A percentile compares a stretch with the other conserved stretches of the same genome.
These are phyloP conservation scores for Plasmodium relictum DNA, from an alignment of 169 alveolate species.

Conservation along the genomic window DNA sequence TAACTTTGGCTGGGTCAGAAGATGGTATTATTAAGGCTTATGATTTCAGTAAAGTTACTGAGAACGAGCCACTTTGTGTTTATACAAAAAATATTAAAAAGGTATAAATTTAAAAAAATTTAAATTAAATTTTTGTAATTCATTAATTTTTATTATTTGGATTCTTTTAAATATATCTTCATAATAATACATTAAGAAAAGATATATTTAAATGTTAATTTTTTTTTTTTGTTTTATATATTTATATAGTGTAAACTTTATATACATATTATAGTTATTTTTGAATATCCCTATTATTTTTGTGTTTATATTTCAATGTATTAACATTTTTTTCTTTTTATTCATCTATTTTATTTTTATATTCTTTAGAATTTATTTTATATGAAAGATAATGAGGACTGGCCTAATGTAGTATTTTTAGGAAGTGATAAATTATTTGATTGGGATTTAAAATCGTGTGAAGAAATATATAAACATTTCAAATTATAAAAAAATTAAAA, in stretches of 20 bases:
- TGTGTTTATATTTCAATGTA: not conserved
- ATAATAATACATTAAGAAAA: too few species aligned
- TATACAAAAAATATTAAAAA: slow-evolving; percentile 35
- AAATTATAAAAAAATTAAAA: slow-evolving; percentile 10
- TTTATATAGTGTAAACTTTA: not conserved
- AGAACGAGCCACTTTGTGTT: slow-evolving; percentile 12
- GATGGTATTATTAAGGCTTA: slow-evolving; percentile 43
- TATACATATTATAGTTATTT: not conserved
- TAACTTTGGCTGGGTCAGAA: slow-evolving; percentile 61
- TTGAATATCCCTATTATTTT: not conserved
- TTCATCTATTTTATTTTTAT: not conserved
- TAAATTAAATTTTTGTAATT: not conserved
- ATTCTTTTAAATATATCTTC: not conserved
- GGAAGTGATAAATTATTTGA: slow-evolving; percentile 57
- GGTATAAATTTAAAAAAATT: slow-evolving; percentile 1
- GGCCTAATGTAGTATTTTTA: slow-evolving; percentile 64
- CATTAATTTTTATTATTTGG: not conserved
- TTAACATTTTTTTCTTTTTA: not conserved
- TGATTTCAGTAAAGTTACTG: slow-evolving; percentile 18
- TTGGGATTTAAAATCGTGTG: slow-evolving; percentile 47
- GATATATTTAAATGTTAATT: too few species aligned
- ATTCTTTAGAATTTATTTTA: slow-evolving; percentile 38
- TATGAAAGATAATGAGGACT: slow-evolving; percentile 55
- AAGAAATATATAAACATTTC: slow-evolving; percentile 34
- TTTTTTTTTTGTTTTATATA: not conserved